Evolutionary conservation across 805 yeast genomes (phyloP).

Genomic region (Wickerhamiella occidentalis): DNA sequence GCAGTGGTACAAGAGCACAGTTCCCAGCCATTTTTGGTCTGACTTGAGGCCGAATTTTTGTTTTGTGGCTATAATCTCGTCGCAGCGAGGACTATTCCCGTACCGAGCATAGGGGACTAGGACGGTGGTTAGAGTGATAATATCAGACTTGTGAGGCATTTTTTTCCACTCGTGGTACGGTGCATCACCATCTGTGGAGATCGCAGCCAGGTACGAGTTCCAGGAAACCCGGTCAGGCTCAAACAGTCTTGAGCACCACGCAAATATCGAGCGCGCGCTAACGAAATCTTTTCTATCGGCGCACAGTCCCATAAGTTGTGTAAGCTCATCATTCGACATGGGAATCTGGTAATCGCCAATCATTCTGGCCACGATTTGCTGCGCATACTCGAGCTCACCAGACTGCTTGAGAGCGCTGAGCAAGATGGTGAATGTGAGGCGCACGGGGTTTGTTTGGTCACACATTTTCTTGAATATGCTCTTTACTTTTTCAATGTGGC

Average conservation of each 20-base stretch:
- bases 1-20: constrained; percentile 27
- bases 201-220: constrained; percentile 27
- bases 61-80: constrained; percentile 13
- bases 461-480: constrained; percentile 30
- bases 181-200: constrained; percentile 24
- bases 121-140: constrained; percentile 22
- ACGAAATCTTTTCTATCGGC: constrained; percentile 21
- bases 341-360: constrained; percentile 16
- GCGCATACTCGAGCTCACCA: constrained; percentile 29
- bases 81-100: constrained; percentile 1
- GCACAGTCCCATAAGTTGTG: constrained; percentile 24
- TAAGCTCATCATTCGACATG: constrained; percentile 19
- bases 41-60: constrained; percentile 21
- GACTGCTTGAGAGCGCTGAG: constrained; percentile 30
- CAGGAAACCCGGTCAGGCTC: constrained; percentile 24
- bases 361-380: constrained; percentile 21
- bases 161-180: constrained; percentile 27
- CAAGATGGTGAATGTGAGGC: constrained; percentile 29
- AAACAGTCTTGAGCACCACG: constrained; percentile 20
- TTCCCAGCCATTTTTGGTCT: constrained; percentile 25
- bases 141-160: constrained; percentile 17
- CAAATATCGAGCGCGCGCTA: constrained; percentile 23
- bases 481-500: constrained; percentile 31
- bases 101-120: constrained; percentile 19
- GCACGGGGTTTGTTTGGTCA: constrained; percentile 23